These are phyloP conservation scores for Acorus calamus DNA, from an alignment of 106 monocot genomes.

Conservation along the genomic window DNA sequence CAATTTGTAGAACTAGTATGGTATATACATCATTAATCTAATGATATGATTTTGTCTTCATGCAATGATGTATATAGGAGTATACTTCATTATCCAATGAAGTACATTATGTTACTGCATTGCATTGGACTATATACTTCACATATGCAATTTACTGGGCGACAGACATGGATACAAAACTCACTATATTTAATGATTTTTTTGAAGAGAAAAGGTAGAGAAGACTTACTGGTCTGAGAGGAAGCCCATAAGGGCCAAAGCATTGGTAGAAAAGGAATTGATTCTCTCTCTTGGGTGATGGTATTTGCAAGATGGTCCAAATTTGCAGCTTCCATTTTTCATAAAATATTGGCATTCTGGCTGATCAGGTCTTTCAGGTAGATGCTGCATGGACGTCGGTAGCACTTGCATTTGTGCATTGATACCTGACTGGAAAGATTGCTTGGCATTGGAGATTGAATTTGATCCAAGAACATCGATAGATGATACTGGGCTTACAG, in stretches of 20 bases:
- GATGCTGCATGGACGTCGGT: constrained; percentile 2
- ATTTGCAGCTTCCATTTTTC: constrained; percentile 72
- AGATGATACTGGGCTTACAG: constrained; percentile 19
- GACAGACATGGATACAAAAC: too few relatives aligned
- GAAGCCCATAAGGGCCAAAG: constrained; percentile 60
- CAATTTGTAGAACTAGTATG: too few relatives aligned
- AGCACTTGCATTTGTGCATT: too few relatives aligned
- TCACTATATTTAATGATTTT: too few relatives aligned
- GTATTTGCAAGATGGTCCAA: constrained; percentile 65
- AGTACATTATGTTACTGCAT: too few relatives aligned
- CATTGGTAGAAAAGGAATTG: constrained; percentile 2
- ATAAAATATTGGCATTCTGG: constrained; percentile 76
- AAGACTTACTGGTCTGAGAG: constrained; percentile 63
- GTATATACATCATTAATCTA: too few relatives aligned
- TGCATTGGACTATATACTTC: too few relatives aligned
- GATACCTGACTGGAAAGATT: constrained; percentile 7
- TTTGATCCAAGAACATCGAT: constrained; percentile 14
- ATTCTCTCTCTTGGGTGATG: constrained; percentile 61
- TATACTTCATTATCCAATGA: too few relatives aligned
- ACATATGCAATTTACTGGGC: too few relatives aligned
- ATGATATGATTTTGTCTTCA: too few relatives aligned
- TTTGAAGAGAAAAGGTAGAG: too few relatives aligned
- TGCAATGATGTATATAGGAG: too few relatives aligned
- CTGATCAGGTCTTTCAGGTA: constrained; percentile 59
- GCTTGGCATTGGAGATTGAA: constrained; percentile 22